Base-by-base conservation (phyloP, 208 protist species). In the Strigomonas galati region DNA sequence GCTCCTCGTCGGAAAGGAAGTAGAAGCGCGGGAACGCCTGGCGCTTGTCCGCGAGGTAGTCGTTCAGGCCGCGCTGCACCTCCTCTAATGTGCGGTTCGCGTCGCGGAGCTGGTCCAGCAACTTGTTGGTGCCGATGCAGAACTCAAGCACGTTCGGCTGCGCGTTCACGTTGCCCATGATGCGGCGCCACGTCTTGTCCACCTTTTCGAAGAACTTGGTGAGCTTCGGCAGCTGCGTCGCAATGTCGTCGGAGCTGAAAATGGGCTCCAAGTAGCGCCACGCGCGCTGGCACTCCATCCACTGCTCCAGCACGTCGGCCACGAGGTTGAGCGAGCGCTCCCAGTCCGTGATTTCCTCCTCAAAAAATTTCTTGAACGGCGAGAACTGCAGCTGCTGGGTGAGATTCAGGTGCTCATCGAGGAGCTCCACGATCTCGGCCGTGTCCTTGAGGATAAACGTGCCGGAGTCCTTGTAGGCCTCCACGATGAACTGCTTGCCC, bases 241-340 rank as follows among this genome's bases (percentile, higher is more conserved):
- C 81, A 71, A 99, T 99, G 76, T 99, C 97, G 55, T 97, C 93
- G 0, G 96, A 97, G 66, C 67, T 87, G 72, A 99, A 98, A 62
- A 99, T 99, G 40, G 97, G 97, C 84, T 98, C 95, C 31, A 99
- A 77, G 71, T 98, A 98, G 51, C 98, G 87, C 97, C 97, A 99
- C 35, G 87, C 81, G 19, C 92, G 79, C 80, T 99, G 97, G 69
- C 94, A 98, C 67, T 96, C 86, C 32, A 97, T 74, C 97, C 97
- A 99, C 71, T 98, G 93, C 76, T 99, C 97, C n/a, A 99, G 74
- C 43, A 97, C 95, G 67, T 98, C 93, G 14, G 91, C 90, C 52
- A 97, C 87, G 49, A 96, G 76, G 53, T 91, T 96, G 17, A 99
- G 91, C 1, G 85, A 93, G 67, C 87, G 78, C 71, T 98, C 97